Base-by-base conservation (phyloP, 257 asterid genomes). In the Ehretia macrophylla region DNA sequence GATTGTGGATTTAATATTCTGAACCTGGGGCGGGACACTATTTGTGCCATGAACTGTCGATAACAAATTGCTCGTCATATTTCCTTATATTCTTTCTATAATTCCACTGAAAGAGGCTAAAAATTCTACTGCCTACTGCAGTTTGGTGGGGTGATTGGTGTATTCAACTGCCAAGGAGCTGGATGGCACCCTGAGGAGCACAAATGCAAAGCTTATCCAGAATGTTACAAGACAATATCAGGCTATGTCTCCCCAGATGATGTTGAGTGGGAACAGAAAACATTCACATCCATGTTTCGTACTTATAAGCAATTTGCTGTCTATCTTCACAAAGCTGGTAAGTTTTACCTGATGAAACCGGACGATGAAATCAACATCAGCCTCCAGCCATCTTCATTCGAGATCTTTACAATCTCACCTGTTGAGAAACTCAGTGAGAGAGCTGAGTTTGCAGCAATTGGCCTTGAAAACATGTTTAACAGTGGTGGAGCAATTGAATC, bases 111-210 rank as follows among this genome's bases (percentile, higher is more conserved):
- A 11, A 0, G 5, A 14, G 55, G n/a, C n/a, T n/a, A 18, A 27
- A 57, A 32, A n/a, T n/a, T n/a, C n/a, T n/a, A 8, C 55, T 50
- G 55, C 38, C 19, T 47, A 13, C 52, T 53, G 68, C 63, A 77
- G 80, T 77, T 40, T 67, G 83, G 77, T 59, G 83, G 83, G 66
- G 80, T 77, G 16, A 48, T 77, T 4, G 83, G 83, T 9, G 45
- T 68, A 19, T 77, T 77, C 75, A 77, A 77, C 75, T 74, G 83
- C 21, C 83, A 77, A 58, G 80, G 83, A 55, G 83, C 83, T 1
- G 83, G 83, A 50, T 77, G 80, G 80, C 60, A 67, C 73, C 83
- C 83, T 1, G 77, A 77, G n/a, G 80, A 77, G 35, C 77, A 70
- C 50, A 70, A 50, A 70, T 66, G 74, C 60, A 77, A 70, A 59